Evolutionary conservation across 805 yeast species (phyloP), one percentile per base, ranked within the genome.

Genomic region (Kluyveromyces siamensis): DNA sequence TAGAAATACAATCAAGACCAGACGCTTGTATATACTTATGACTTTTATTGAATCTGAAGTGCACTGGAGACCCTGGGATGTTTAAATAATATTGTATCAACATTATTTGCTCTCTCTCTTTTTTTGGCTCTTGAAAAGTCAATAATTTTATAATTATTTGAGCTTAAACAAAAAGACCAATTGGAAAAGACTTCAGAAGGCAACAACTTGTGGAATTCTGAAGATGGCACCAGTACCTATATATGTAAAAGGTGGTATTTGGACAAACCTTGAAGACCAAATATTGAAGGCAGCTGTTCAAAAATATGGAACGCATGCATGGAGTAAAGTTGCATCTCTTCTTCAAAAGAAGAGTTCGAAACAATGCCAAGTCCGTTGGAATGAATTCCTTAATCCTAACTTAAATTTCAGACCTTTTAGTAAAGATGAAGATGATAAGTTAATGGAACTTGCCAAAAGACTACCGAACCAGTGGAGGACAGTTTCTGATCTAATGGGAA

Each of bases 401-500:
- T 74, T 91, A 44, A 71, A 76, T 58, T 80, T 79, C 53, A 50
- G 66, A 1, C 82, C 75, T 27, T 93, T 96, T 93, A 68, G 84
- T 0, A 70, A 73, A 27, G 83, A 79, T 27, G 96, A 90, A 51
- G 99, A 91, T 63, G 81, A 77, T 41, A 76, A 77, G 59, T 70
- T 91, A 43, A 63, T 89, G 49, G 73, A 76, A 35, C 58, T 88
- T 50, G 89, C 86, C 0, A 76, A 79, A 55, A 65, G 81, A 35
- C 68, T 90, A 55, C 97, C 98, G 1, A 88, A 90, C 52, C 97
- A 90, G 67, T 91, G 99, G 99, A 76, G 95, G 42, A 80, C 93
- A 1, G 86, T 93, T n/a, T 84, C 95, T 1, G 79, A 86, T 7
- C 64, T 82, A 9, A 70, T 90, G 63, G 89, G 90, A 0, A 71